Conservation (phyloP, 1,139 yeast genomes). For the Pichia sp. region DNA sequence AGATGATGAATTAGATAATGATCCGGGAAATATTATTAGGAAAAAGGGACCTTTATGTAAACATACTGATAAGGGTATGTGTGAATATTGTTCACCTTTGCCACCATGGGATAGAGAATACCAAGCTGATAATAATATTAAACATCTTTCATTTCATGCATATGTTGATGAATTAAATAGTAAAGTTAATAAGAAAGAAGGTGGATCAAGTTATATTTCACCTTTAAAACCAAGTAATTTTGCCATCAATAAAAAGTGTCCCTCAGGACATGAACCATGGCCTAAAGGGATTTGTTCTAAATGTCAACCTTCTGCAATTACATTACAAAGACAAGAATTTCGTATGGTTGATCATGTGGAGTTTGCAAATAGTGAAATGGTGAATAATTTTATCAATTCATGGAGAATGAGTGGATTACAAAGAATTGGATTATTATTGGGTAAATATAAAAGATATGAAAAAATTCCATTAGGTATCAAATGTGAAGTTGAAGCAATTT, state of each 20-base stretch:
- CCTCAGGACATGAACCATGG: conserved; percentile 85
- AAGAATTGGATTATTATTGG: conserved; percentile 80
- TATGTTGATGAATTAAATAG: conserved; percentile 69
- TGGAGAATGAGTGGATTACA: conserved; percentile 92
- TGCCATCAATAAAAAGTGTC: conserved; percentile 57
- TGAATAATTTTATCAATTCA: conserved; percentile 77
- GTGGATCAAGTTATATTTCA: conserved; percentile 66
- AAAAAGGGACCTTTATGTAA: conserved; percentile 61
- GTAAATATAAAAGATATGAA: conserved; percentile 70
- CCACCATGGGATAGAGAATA: conserved; percentile 91
- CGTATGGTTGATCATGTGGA: conserved; percentile 98
- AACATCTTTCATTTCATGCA: conserved; percentile 86
- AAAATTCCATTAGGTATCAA: conserved; percentile 88
- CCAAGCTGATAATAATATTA: conserved; percentile 68
- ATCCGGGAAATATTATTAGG: conserved; percentile 70
- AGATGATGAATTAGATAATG: conserved; percentile 62
- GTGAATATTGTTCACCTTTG: conserved; percentile 92
- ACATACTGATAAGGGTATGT: conserved; percentile 94
- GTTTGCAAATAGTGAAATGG: conserved; percentile 64
- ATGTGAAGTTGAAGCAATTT: conserved; percentile 89
- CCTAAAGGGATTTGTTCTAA: conserved; percentile 95
- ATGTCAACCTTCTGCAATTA: conserved; percentile 94
- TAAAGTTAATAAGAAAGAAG: conserved; percentile 55
- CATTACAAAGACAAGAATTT: conserved; percentile 82
- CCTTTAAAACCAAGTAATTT: conserved; percentile 74